Percentiles rank a stretch among this genome's conserved stretches.
phyloP scores from a whole-genome alignment of 2,329 filamentous ascomycete genomes.

The Cordyceps farinosa region DNA sequence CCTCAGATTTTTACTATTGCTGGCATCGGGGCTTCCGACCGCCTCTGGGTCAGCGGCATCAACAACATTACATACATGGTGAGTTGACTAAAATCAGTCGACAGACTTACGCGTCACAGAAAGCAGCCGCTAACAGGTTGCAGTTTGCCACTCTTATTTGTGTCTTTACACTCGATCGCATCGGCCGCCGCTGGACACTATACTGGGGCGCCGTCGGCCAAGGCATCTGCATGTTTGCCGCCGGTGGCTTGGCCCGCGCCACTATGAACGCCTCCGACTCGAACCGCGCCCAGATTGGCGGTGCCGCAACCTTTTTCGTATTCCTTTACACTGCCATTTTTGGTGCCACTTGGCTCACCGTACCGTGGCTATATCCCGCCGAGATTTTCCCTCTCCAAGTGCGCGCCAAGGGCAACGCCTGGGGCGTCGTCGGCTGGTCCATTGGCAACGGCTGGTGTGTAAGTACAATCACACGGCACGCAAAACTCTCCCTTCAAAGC shows the following conservation, averaged over 20 bases:
- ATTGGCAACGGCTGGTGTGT: slow-evolving; percentile 66
- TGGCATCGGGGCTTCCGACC: slow-evolving; percentile 58
- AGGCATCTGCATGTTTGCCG: slow-evolving; percentile 64
- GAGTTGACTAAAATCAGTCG: background rate
- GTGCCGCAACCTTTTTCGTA: slow-evolving; percentile 66
- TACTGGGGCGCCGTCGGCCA: slow-evolving; percentile 65
- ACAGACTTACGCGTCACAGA: background rate
- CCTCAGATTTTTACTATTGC: slow-evolving; percentile 63
- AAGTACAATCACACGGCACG: slow-evolving; percentile 13
- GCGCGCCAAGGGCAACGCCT: slow-evolving; percentile 70
- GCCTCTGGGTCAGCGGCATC: slow-evolving; percentile 60
- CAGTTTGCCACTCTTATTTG: slow-evolving; percentile 61
- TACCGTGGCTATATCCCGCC: slow-evolving; percentile 62
- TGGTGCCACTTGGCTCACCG: slow-evolving; percentile 46
- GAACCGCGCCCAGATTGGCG: slow-evolving; percentile 51
- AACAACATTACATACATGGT: slow-evolving; percentile 50
- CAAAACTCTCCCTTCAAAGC: too few relatives aligned
- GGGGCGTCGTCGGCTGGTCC: slow-evolving; percentile 71
- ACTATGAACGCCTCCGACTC: slow-evolving; percentile 42
- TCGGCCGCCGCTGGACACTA: slow-evolving; percentile 65
- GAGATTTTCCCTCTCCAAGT: slow-evolving; percentile 72
- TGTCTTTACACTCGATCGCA: slow-evolving; percentile 66
- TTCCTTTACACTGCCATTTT: slow-evolving; percentile 51
- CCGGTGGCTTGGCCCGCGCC: slow-evolving; percentile 57
- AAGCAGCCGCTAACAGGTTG: background rate